Evolutionary conservation across 2,329 filamentous ascomycete genomes (phyloP), one percentile per base, ranked within the genome.

Genomic region (Didymella arachidicola): DNA sequence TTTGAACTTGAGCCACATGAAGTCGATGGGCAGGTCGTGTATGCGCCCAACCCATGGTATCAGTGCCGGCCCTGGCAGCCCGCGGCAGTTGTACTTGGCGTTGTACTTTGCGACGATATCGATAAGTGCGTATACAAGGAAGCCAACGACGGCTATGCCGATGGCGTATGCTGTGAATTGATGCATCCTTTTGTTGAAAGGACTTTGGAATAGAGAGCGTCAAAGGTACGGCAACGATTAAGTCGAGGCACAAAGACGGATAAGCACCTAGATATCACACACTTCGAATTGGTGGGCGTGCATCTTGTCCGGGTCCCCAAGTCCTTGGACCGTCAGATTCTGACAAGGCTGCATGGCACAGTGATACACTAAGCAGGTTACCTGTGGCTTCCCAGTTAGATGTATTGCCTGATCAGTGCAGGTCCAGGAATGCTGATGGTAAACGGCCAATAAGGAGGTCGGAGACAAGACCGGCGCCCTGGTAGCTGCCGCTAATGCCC

Each of bases 1-100:
- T 52, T 75, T 72, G 67, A 85, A 83, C 75, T 84, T 85, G 61
- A 84, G 66, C 83, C 83, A 86, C 73, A 77, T 76, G 61, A 72
- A 75, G 30, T 76, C 61, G 27, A 75, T 75, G 5, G 73, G 74
- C 14, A 77, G 66, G 46, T 77, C 73, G 54, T 77, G 73, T 41
- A 77, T 67, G 7, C 74, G 71, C 26, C 74, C 74, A 32, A 77
- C 32, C 70, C 72, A 77, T 22, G 74, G 74, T n/a, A 75, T 53
- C 43, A 79, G 65, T 10, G 70, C 67, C 18, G 80, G 80, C 12
- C 80, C 80, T 34, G 79, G 79, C 26, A 78, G 60, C 18, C 74
- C 74, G 46, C 67, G 70, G 44, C 69, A 69, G 51, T 73, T 77
- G 63, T 71, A 72, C 41, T 75, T 74, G 45, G 68, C 69, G 60